These are phyloP conservation scores for Eutrema salsugineum DNA, from an alignment of 441 rosid genomes.

Conservation along the genomic window DNA sequence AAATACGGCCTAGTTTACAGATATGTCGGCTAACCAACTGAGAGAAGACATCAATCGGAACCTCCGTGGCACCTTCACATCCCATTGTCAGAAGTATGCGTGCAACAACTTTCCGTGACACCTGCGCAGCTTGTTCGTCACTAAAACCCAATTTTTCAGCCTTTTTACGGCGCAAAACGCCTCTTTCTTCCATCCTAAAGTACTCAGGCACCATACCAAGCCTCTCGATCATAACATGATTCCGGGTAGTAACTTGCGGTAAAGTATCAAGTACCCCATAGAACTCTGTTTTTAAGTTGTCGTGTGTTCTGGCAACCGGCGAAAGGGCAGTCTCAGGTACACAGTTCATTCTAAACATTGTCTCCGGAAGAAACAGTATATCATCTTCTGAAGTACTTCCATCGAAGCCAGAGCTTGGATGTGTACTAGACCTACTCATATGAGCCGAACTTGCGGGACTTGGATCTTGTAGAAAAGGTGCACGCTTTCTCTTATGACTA, in stretches of 20 bases:
- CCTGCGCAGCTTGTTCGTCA: constrained; percentile 67
- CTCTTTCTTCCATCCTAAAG: constrained; percentile 61
- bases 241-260: constrained; percentile 62
- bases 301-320: constrained; percentile 35
- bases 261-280: constrained; percentile 68
- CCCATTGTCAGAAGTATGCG: constrained; percentile 55
- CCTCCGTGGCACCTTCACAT: constrained; percentile 74
- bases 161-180: constrained; percentile 50
- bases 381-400: constrained; percentile 53
- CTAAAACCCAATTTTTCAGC: constrained; percentile 49
- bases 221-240: constrained; percentile 76
- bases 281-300: constrained; percentile 48
- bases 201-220: constrained; percentile 69
- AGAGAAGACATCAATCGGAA: constrained; percentile 78
- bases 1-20: constrained; percentile 59
- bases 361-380: constrained; percentile 66
- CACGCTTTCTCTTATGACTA: constrained; percentile 74
- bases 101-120: constrained; percentile 65
- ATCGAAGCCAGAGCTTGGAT: constrained; percentile 46
- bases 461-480: constrained; percentile 48
- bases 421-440: constrained; percentile 35
- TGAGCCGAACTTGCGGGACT: constrained; percentile 32
- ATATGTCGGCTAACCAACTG: constrained; percentile 68
- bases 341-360: constrained; percentile 67
- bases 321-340: constrained; percentile 81